Conservation (phyloP, 78 protist species). For the Dictyostelium firmibasis region DNA sequence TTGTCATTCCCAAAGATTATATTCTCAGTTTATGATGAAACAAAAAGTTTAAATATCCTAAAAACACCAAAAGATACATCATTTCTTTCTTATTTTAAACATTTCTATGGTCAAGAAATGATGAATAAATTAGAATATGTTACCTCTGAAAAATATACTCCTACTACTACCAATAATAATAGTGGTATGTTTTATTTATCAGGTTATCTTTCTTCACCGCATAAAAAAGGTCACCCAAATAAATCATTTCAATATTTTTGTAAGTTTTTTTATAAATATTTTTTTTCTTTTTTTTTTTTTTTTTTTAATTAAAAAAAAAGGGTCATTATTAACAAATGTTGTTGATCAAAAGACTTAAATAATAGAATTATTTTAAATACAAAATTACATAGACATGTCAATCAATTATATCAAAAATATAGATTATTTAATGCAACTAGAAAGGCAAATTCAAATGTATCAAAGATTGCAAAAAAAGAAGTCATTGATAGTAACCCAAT, state of each 20-base stretch:
- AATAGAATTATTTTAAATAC: slow-evolving; percentile 50
- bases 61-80: background rate
- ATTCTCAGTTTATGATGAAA: slow-evolving; percentile 27
- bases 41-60: background rate
- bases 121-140: slow-evolving; percentile 33
- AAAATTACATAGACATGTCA: slow-evolving; percentile 53
- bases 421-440: slow-evolving; percentile 30
- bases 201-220: slow-evolving; percentile 46
- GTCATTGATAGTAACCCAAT: slow-evolving; percentile 46
- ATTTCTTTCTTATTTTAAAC: slow-evolving; percentile 11
- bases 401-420: slow-evolving; percentile 34
- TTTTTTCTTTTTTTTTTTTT: background rate
- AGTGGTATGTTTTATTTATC: background rate
- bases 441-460: background rate
- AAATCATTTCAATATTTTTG: slow-evolving; percentile 50
- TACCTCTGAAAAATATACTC: background rate
- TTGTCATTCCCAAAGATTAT: slow-evolving; percentile 36
- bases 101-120: slow-evolving; percentile 35
- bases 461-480: slow-evolving; percentile 16
- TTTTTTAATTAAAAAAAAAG: background rate
- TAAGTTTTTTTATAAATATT: no score
- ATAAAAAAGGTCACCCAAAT: slow-evolving; percentile 47
- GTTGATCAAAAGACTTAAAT: slow-evolving; percentile 5
- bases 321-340: background rate
- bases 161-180: background rate